Base-by-base conservation (phyloP, 2,329 filamentous ascomycete genomes). In the Calycina marina region DNA sequence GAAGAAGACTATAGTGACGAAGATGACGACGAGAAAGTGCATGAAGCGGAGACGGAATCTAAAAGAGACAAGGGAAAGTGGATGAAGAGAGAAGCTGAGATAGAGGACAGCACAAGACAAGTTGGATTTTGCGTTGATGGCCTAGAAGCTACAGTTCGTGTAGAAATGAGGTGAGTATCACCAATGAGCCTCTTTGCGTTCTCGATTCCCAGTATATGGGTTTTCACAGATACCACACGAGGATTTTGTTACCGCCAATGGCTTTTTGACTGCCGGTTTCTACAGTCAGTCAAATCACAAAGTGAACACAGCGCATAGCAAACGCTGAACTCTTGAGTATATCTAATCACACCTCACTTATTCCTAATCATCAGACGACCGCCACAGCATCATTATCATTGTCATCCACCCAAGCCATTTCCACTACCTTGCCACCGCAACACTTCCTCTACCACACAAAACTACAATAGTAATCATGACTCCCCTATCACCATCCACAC, bases 121-220 rank as follows among this genome's bases (percentile, higher is more conserved):
- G 63, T 93, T 42, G 84, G 84, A 1, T 88, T 84, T 46, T 84
- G 77, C 56, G 72, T 94, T 36, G 84, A 92, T 50, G 75, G 77
- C 0, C 52, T 61, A 39, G 74, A 82, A 48, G 81, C 72, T 6
- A 71, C 57, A 40, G 67, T 94, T 20, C 65, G 84, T 24, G 69
- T 93, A 31, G 14, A 35, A 37, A n/a, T 29, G n/a, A 35, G 20
- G 32, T 28, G 24, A 27, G 22, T 24, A 30, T 15, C 26, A 20
- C 16, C 14, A 22, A 33, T 5, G 5, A n/a, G n/a, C n/a, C 10
- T 28, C 13, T 20, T 30, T 15, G 4, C 8, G n/a, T n/a, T n/a
- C n/a, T n/a, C n/a, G n/a, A n/a, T n/a, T n/a, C n/a, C n/a, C n/a
- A n/a, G n/a, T n/a, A n/a, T n/a, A n/a, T n/a, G n/a, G n/a, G n/a